These are phyloP conservation scores for Penicillium glabrum DNA, from an alignment of 2,329 filamentous ascomycete species.

Conservation along the genomic window DNA sequence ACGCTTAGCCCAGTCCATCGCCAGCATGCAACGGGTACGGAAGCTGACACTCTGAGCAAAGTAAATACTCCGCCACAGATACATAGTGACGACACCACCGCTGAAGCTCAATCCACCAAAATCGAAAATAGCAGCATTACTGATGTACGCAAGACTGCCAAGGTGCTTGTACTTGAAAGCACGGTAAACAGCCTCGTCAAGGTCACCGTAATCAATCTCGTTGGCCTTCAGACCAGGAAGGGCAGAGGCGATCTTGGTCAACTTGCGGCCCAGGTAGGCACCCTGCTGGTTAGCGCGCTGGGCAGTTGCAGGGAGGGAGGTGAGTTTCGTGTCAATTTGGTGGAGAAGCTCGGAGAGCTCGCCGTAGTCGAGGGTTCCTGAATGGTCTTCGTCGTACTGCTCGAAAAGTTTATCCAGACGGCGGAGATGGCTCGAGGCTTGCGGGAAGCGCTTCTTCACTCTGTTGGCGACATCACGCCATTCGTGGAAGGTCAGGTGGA, in stretches of 20 bases:
- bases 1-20: conserved; percentile 99
- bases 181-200: conserved; percentile 90
- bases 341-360: conserved; percentile 84
- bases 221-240: conserved; percentile 75
- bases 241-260: conserved; percentile 83
- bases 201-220: conserved; percentile 79
- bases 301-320: conserved; percentile 89
- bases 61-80: conserved; percentile 94
- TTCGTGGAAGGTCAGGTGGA: conserved; percentile 81
- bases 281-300: conserved; percentile 97
- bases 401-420: conserved; percentile 88
- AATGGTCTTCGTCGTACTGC: conserved; percentile 89
- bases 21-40: conserved; percentile 80
- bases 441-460: conserved; percentile 86
- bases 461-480: conserved; percentile 83
- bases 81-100: conserved; percentile 88
- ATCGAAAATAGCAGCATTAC: conserved; percentile 95
- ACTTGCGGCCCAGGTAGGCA: conserved; percentile 85
- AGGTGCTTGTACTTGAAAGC: conserved; percentile 93
- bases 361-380: conserved; percentile 88
- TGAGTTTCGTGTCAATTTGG: conserved; percentile 94
- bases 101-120: conserved; percentile 74
- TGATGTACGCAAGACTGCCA: conserved; percentile 89
- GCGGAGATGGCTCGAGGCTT: conserved; percentile 81
- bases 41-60: conserved; percentile 97